Percentiles rank a stretch among this genome's conserved stretches.
phyloP scores from a whole-genome alignment of 2,329 filamentous ascomycete genomes.

The Mycogone perniciosa region DNA sequence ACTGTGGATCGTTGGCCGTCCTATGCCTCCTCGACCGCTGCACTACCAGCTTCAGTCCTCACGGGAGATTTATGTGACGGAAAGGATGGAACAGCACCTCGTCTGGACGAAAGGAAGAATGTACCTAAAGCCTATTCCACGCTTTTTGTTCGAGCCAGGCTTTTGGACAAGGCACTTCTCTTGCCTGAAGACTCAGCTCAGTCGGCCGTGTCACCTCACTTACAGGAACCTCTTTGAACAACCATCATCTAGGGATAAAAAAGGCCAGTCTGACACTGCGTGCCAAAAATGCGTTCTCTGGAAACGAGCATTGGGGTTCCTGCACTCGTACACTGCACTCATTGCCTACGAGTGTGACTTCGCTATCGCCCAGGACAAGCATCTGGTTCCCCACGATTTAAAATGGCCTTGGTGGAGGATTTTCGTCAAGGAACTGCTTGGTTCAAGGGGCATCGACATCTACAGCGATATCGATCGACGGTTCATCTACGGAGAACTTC shows the following conservation, averaged over 20 bases:
- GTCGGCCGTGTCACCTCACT: background rate
- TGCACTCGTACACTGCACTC: constrained; percentile 5
- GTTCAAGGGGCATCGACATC: background rate
- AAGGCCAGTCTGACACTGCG: background rate
- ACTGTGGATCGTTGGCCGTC: constrained; percentile 4
- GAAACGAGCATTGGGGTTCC: constrained; percentile 4
- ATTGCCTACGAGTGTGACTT: constrained; percentile 8
- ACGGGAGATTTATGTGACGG: constrained; percentile 4
- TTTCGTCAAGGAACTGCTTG: background rate
- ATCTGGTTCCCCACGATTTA: background rate
- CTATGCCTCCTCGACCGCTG: constrained; percentile 1
- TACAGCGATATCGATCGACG: constrained; percentile 3
- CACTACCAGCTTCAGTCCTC: constrained; percentile 4
- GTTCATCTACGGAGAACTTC: constrained; percentile 10
- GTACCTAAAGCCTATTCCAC: constrained; percentile 9
- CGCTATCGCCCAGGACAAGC: constrained; percentile 1
- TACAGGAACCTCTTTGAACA: no score
- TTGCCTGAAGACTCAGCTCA: background rate
- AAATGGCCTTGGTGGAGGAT: background rate
- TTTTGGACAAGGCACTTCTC: background rate
- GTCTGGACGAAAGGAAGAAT: background rate
- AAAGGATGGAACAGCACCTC: constrained; percentile 9
- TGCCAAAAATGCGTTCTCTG: background rate
- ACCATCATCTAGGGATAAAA: background rate
- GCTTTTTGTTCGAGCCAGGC: background rate